Percentiles rank a stretch among this genome's conserved stretches.
Evolutionary conservation across 2,329 filamentous ascomycete species (phyloP).

Genomic region (Penicillium sp.): DNA sequence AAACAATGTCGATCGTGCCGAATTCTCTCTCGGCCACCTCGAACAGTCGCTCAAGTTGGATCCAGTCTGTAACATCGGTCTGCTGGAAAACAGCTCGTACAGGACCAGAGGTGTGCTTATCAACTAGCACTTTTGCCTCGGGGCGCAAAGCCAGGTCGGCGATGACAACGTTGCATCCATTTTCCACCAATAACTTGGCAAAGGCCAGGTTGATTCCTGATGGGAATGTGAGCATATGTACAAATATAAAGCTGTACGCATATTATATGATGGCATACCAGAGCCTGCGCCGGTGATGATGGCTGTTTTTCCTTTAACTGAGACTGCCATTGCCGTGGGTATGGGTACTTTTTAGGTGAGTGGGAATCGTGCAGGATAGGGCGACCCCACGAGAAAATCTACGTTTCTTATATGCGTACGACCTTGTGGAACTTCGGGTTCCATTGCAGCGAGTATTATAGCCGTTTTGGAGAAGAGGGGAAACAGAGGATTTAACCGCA

Average conservation of each 20-base stretch:
- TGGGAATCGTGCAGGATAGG: background rate
- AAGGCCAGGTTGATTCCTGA: constrained; percentile 50
- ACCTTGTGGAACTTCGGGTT: constrained; percentile 14
- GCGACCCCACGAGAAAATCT: background rate
- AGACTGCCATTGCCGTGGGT: constrained; percentile 35
- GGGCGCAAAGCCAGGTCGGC: constrained; percentile 47
- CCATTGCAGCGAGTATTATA: constrained; percentile 12
- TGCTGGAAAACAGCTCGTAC: constrained; percentile 44
- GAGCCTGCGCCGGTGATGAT: constrained; percentile 58
- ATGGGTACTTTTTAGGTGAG: background rate
- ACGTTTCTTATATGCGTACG: constrained; percentile 8
- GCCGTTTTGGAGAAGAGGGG: constrained; percentile 15
- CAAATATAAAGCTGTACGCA: background rate
- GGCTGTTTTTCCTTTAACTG: constrained; percentile 49
- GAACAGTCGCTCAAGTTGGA: constrained; percentile 51
- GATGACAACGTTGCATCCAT: constrained; percentile 49
- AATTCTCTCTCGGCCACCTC: constrained; percentile 50
- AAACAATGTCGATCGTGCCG: constrained; percentile 48
- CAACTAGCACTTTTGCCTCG: constrained; percentile 43
- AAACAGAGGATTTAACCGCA: constrained; percentile 12
- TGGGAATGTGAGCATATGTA: background rate
- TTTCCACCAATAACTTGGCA: constrained; percentile 43
- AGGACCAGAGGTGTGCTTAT: constrained; percentile 35
- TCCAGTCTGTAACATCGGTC: constrained; percentile 53
- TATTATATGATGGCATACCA: constrained; percentile 35